Base-by-base conservation (phyloP, 176 grass and related monocot species). In the Eleusine indica region DNA sequence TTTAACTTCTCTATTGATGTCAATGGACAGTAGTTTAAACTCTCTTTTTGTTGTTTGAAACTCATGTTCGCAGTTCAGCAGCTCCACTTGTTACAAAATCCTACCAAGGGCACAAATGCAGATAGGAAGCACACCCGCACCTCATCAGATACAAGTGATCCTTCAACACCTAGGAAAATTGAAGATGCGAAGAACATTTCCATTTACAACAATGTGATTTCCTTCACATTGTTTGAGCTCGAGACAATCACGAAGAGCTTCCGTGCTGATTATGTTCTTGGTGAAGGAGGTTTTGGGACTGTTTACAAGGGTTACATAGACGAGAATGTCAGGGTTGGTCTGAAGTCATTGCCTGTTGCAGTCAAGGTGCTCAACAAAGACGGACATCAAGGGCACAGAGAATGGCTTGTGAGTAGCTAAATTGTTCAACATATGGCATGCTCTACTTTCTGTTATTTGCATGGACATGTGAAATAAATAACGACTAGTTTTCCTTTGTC, bases 261-360 rank as follows among this genome's bases (percentile, higher is more conserved):
- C 84, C 93, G 96, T 54, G 78, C 84, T 4, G 96, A 96, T 82
- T 99, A 99, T 80, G 88, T 96, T 69, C 96, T 99, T 78, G 96
- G 96, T 21, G 93, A 94, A 91, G 96, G 96, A 78, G 96, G 96
- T 29, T 99, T 99, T 79, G 96, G 96, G 66, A 96, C 96, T 2
- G 96, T 99, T 85, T 99, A 92, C 89, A 99, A 99, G 83, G 96
- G 96, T 46, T 99, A 99, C 35, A 99, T 99, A 92, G 96, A 99
- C 70, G 96, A 99, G 82, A 99, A 99, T 92, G 96, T 99, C 44
- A 91, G 96, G 68, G 93, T 99, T 44, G 91, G 96, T 25, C 85
- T 99, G 62, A 99, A 99, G 82, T 92, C 93, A 18, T 85, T 99
- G 57, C 96, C 96, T 56, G 96, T 99, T 68, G 96, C 96, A 10